phyloP scores from a whole-genome alignment of 2,329 filamentous ascomycete species.

The Metarhizium rileyi region DNA sequence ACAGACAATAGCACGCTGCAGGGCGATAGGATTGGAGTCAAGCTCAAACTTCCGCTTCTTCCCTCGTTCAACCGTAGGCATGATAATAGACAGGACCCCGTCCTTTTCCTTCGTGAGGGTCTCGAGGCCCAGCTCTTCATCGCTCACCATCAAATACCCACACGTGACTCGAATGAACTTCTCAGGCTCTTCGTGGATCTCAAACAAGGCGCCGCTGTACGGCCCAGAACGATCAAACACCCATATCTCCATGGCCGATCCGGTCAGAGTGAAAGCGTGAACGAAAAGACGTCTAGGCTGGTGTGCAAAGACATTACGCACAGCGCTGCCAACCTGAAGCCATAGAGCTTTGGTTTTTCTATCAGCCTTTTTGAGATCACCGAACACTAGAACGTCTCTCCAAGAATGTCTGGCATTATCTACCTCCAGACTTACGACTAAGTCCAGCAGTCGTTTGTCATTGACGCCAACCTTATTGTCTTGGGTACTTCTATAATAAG shows the following conservation, averaged over 20 bases:
- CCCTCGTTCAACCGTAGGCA: background rate
- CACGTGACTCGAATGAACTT: background rate
- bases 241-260: conserved; percentile 2
- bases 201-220: conserved; percentile 3
- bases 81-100: background rate
- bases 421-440: background rate
- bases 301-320: conserved; percentile 1
- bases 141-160: conserved; percentile 7
- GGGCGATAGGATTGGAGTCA: background rate
- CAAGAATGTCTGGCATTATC: background rate
- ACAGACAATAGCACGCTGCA: background rate
- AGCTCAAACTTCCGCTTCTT: background rate
- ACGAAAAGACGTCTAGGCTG: background rate
- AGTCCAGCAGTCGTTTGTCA: background rate
- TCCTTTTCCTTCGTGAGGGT: background rate
- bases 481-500: background rate
- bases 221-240: conserved; percentile 5
- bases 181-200: background rate
- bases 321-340: conserved; percentile 3
- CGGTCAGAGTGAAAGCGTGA: background rate
- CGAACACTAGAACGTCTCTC: background rate
- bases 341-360: conserved; percentile 1
- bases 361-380: conserved; percentile 3
- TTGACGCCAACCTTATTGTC: conserved; percentile 1
- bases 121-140: conserved; percentile 8